Evolutionary conservation across 805 yeast species (phyloP).

Genomic region (Pichia manshurica): DNA sequence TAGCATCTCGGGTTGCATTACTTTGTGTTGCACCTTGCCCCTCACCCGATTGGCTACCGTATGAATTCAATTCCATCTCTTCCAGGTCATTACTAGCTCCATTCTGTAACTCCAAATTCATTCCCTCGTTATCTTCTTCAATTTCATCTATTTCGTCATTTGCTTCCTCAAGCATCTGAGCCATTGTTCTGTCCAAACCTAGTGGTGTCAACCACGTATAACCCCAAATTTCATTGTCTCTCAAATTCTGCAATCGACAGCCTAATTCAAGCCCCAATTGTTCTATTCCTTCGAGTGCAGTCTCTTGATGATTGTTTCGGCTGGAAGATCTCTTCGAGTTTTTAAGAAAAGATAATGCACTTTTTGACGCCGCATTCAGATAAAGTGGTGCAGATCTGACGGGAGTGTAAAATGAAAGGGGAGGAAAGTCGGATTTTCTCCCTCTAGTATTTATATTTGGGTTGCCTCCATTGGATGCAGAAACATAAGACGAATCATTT

Average conservation of each 20-base stretch:
- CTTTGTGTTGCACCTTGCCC: neutral
- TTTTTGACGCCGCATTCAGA: slow-evolving; percentile 1
- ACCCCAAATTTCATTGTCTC: slow-evolving; percentile 13
- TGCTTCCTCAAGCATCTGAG: slow-evolving; percentile 25
- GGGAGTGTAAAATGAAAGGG: slow-evolving; percentile 13
- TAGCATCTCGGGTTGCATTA: slow-evolving; percentile 7
- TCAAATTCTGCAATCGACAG: slow-evolving; percentile 9
- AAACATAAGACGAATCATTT: neutral
- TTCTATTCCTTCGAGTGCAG: slow-evolving; percentile 9
- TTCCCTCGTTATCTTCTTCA: neutral
- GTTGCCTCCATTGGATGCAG: neutral
- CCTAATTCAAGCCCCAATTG: slow-evolving; percentile 16
- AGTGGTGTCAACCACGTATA: slow-evolving; percentile 42
- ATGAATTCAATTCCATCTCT: neutral
- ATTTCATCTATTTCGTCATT: neutral
- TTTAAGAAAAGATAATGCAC: neutral
- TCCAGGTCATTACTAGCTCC: neutral
- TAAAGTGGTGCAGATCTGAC: slow-evolving; percentile 9
- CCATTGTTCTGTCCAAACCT: slow-evolving; percentile 44
- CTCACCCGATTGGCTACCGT: neutral
- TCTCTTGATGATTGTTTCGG: neutral
- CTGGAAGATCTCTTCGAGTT: slow-evolving; percentile 17
- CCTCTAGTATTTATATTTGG: slow-evolving; percentile 8
- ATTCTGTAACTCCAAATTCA: neutral
- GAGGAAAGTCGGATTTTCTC: slow-evolving; percentile 17